Evolutionary conservation across 2,329 filamentous ascomycete genomes (phyloP).

Genomic region (Venturiaceae sp.): DNA sequence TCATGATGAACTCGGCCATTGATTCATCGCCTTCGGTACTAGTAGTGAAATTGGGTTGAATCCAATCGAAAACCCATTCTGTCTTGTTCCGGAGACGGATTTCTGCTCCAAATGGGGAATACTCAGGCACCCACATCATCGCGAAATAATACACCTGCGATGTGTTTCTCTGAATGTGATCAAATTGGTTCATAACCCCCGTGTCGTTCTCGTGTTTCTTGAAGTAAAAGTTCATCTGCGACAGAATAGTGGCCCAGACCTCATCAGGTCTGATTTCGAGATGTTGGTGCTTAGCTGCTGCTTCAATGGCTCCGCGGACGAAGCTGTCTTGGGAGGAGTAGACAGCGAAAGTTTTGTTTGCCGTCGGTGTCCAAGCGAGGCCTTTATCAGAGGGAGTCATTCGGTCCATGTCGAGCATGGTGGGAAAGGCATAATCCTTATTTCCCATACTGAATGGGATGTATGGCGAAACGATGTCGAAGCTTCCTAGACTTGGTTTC

Average conservation of each 20-base stretch:
- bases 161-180: constrained; percentile 22
- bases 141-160: too few relatives aligned
- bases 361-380: not conserved
- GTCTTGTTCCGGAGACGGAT: constrained; percentile 32
- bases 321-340: constrained; percentile 13
- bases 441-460: not conserved
- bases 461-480: not conserved
- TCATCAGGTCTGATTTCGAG: constrained; percentile 18
- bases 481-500: not conserved
- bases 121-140: too few relatives aligned
- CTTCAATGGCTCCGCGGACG: constrained; percentile 12
- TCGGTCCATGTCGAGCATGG: not conserved
- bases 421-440: not conserved
- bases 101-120: too few relatives aligned
- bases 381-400: not conserved
- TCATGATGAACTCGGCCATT: constrained; percentile 34
- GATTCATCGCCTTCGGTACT: constrained; percentile 28
- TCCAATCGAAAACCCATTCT: constrained; percentile 32
- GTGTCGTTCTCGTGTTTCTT: not conserved
- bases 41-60: constrained; percentile 34
- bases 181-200: not conserved
- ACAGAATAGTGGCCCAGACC: constrained; percentile 18
- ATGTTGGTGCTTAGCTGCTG: constrained; percentile 15
- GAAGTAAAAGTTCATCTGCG: constrained; percentile 17
- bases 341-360: not conserved